Base-by-base conservation (phyloP, 2,329 filamentous ascomycete genomes). In the Drechslera avenae region DNA sequence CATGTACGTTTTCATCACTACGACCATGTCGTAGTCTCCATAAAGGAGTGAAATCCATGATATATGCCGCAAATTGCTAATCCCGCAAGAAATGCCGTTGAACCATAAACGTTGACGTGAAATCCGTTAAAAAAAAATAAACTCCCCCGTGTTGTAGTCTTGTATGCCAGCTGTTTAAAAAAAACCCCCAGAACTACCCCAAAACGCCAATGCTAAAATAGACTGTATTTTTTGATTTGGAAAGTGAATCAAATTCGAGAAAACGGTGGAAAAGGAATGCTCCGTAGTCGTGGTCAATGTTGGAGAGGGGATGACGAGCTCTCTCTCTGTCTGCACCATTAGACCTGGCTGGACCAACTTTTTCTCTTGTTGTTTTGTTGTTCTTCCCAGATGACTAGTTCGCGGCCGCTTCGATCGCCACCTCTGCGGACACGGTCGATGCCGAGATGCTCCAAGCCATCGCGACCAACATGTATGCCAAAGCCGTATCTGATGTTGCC, bases 391-490 rank as follows among this genome's bases (percentile, higher is more conserved):
- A 74, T 71, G 1, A 74, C 70, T 6, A 75, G 43, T 44, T 73
- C 68, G 13, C 68, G 54, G 2, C 64, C 72, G 34, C 62, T 68
- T 8, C 66, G 54, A 23, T 63, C 64, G 6, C 67, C 68, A 2
- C 71, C 71, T 5, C 72, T 52, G 70, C 75, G 68, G 32, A 84
- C 73, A 13, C 83, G 78, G 65, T 86, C 84, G 55, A 87, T 79
- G 0, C 84, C 83, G 9, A 85, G 69, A 66, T 83, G 83, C 58
- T 85, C 82, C 48, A 77, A 78, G 1, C 83, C 83, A 63, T 86
- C 84, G 19, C 82, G 75, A 0, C 83, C 84, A 2, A 78, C 71
- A 55, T 81, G 83, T 14, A 83, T 76, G 1, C 82, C 83, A 63
- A 86, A 84, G 0, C 78, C 82, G 59, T 84, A 87, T 42, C 73